Evolutionary conservation across 306 rosid species (phyloP).

Genomic region (Sesbania bispinosa): DNA sequence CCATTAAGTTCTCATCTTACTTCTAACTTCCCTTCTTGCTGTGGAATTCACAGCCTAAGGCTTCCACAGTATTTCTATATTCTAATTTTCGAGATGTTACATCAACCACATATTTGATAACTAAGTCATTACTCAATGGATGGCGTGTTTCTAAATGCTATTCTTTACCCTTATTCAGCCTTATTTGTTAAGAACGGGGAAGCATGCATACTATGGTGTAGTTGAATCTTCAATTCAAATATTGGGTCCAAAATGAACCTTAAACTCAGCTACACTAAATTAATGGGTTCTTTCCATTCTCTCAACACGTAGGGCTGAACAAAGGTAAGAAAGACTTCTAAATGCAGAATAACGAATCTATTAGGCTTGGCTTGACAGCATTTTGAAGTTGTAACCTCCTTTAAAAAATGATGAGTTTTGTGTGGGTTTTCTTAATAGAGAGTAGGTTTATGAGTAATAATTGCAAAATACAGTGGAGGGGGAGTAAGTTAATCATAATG

Average conservation of each 20-base stretch:
- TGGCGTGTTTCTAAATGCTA: not conserved
- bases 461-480: not conserved
- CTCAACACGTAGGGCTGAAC: not conserved
- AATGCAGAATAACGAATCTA: not conserved
- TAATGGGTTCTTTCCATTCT: not conserved
- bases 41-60: no score
- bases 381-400: no score
- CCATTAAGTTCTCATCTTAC: no score
- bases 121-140: not conserved
- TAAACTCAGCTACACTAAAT: not conserved
- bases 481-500: not conserved
- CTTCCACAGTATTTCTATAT: no score
- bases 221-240: not conserved
- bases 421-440: no score
- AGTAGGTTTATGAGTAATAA: not conserved
- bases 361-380: no score
- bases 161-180: conserved; percentile 4
- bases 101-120: no score
- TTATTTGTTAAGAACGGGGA: not conserved
- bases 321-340: not conserved
- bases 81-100: no score
- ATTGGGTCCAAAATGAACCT: not conserved
- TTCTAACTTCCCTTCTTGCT: no score
- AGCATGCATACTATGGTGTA: conserved; percentile 1
- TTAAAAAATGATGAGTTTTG: no score